Conservation (phyloP, 805 yeast genomes). For the Ogataea nitratoaversa region DNA sequence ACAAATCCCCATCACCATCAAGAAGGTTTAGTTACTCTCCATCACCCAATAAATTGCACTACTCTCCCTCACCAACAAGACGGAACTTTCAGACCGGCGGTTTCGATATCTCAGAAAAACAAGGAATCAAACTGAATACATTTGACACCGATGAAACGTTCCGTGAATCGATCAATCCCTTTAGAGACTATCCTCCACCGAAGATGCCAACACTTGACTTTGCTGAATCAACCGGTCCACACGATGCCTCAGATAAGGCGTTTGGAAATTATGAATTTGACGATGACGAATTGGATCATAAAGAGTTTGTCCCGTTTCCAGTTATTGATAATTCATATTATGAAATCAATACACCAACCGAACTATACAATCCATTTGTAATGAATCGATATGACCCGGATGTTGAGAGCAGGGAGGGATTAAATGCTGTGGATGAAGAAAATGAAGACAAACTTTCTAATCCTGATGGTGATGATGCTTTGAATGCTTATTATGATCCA, state of each 20-base stretch:
- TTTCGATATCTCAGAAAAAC: background rate
- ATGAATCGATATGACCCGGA: conserved; percentile 22
- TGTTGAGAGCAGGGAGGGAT: conserved; percentile 16
- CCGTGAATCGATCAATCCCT: background rate
- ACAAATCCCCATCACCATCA: conserved; percentile 14
- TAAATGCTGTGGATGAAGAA: conserved; percentile 7
- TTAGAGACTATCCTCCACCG: background rate
- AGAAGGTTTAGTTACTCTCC: conserved; percentile 15
- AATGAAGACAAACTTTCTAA: conserved; percentile 1
- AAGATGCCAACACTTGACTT: conserved; percentile 4
- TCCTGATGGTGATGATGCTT: background rate
- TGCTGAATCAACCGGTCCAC: background rate
- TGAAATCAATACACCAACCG: conserved; percentile 28
- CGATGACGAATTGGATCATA: conserved; percentile 22
- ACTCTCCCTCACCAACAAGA: conserved; percentile 21
- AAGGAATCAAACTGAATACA: conserved; percentile 9
- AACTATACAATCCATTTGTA: conserved; percentile 29
- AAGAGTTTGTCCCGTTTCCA: conserved; percentile 34
- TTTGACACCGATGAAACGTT: conserved; percentile 6
- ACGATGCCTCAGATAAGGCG: conserved; percentile 2
- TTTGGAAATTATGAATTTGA: conserved; percentile 26
- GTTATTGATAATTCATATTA: conserved; percentile 29
- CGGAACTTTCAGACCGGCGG: background rate
- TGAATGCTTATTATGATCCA: conserved; percentile 1
- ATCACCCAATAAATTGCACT: conserved; percentile 15